Evolutionary conservation across 1,284 basidiomycete species (phyloP).

Genomic region (Peniophora sp.): DNA sequence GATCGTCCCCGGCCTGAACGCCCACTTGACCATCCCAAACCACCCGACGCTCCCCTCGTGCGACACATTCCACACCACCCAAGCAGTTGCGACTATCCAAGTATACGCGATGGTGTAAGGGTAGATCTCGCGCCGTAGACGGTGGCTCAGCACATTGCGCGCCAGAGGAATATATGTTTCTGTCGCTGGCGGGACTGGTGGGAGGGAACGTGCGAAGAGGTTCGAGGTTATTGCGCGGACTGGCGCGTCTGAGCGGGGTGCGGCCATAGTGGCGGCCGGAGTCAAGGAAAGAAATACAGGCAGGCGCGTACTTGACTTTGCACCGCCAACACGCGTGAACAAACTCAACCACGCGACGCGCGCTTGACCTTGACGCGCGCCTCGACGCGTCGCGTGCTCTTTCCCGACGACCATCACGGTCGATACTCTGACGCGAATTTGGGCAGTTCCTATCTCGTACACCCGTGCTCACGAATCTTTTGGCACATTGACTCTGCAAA

Average conservation of each 20-base stretch:
- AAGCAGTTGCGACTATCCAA: conserved; percentile 34
- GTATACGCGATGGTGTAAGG: conserved; percentile 37
- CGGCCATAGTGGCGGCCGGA: no score
- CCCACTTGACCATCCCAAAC: conserved; percentile 24
- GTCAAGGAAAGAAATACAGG: no score
- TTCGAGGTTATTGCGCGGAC: conserved; percentile 23
- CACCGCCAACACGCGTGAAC: no score
- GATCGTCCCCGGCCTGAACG: conserved; percentile 30
- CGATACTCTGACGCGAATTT: no score
- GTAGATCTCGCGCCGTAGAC: conserved; percentile 46
- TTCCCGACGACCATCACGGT: no score
- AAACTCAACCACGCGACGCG: no score
- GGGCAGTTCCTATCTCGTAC: no score
- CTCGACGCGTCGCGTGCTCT: no score
- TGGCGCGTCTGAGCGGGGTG: conserved; percentile 5
- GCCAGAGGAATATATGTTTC: conserved; percentile 53
- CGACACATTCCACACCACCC: conserved; percentile 25
- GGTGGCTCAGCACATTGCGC: conserved; percentile 46
- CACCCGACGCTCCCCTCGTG: conserved; percentile 23
- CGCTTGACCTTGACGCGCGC: no score
- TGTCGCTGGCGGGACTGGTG: conserved; percentile 37
- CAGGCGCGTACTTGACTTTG: no score
- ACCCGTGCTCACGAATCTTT: no score
- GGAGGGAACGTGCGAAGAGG: conserved; percentile 36
- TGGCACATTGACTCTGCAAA: no score